A percentile compares a stretch with the other conserved stretches of the same genome.
These are phyloP conservation scores for Didymella exigua DNA, from an alignment of 2,329 filamentous ascomycete genomes.

Conservation along the genomic window DNA sequence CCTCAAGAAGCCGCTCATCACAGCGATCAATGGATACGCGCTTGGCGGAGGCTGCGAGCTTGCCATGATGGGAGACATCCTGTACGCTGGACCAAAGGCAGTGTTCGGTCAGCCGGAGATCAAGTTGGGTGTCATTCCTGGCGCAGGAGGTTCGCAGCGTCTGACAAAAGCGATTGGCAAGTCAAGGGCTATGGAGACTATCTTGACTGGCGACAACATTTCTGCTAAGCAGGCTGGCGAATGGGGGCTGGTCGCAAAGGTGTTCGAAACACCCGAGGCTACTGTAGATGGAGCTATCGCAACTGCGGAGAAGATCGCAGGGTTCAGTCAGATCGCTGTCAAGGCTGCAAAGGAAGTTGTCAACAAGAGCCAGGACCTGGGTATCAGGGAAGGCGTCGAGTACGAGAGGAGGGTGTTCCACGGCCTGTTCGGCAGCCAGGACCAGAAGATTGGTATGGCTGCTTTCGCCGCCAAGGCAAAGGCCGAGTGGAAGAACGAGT, in stretches of 20 bases:
- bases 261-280: slow-evolving; percentile 79
- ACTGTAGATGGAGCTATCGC: slow-evolving; percentile 80
- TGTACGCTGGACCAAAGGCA: slow-evolving; percentile 85
- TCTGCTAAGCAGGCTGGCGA: slow-evolving; percentile 81
- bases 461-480: slow-evolving; percentile 96
- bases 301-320: slow-evolving; percentile 87
- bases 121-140: slow-evolving; percentile 90
- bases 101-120: slow-evolving; percentile 98
- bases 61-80: slow-evolving; percentile 94
- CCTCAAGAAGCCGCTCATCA: slow-evolving; percentile 92
- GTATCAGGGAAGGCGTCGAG: slow-evolving; percentile 87
- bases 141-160: slow-evolving; percentile 88
- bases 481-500: slow-evolving; percentile 86
- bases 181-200: slow-evolving; percentile 53
- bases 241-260: slow-evolving; percentile 87
- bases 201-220: slow-evolving; percentile 67
- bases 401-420: slow-evolving; percentile 95
- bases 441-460: slow-evolving; percentile 95
- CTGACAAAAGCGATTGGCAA: slow-evolving; percentile 70
- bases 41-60: slow-evolving; percentile 95
- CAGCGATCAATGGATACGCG: slow-evolving; percentile 91
- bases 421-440: slow-evolving; percentile 86
- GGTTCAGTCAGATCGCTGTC: slow-evolving; percentile 84
- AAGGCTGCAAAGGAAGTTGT: slow-evolving; percentile 97
- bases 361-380: slow-evolving; percentile 95